A percentile compares a stretch with the other conserved stretches of the same genome.
Conservation (phyloP, 495 filamentous ascomycete species). For the Hyaloscypha finlandica region DNA sequence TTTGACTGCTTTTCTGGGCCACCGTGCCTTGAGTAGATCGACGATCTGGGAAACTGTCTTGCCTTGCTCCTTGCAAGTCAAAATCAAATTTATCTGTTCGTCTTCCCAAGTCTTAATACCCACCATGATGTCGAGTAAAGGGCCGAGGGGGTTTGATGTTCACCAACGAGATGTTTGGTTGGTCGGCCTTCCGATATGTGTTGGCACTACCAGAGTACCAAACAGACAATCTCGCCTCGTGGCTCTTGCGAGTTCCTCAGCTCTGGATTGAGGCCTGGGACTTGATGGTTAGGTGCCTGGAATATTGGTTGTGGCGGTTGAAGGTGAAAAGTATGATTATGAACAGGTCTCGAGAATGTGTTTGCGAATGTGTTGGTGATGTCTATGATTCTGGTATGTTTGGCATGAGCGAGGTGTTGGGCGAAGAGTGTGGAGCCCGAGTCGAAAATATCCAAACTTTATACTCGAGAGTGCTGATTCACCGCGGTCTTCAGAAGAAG, state of each 20-base stretch:
- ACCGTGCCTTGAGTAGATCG: not conserved
- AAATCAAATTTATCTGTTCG: not conserved
- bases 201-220: not conserved
- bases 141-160: not conserved
- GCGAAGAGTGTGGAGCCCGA: not conserved
- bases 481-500: not conserved
- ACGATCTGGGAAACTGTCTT: not conserved
- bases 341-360: not conserved
- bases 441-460: not conserved
- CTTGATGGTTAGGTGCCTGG: not conserved
- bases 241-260: not conserved
- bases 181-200: too few relatives aligned
- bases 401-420: not conserved
- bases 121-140: not conserved
- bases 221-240: not conserved
- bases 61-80: not conserved
- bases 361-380: not conserved
- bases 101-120: not conserved
- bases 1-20: not conserved
- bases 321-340: not conserved
- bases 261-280: not conserved
- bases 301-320: not conserved
- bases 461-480: not conserved
- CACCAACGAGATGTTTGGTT: not conserved
- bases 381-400: not conserved